A percentile compares a stretch with the other conserved stretches of the same genome.
Conservation (phyloP, 2,329 filamentous ascomycete species). For the Colletotrichum cuscutae region DNA sequence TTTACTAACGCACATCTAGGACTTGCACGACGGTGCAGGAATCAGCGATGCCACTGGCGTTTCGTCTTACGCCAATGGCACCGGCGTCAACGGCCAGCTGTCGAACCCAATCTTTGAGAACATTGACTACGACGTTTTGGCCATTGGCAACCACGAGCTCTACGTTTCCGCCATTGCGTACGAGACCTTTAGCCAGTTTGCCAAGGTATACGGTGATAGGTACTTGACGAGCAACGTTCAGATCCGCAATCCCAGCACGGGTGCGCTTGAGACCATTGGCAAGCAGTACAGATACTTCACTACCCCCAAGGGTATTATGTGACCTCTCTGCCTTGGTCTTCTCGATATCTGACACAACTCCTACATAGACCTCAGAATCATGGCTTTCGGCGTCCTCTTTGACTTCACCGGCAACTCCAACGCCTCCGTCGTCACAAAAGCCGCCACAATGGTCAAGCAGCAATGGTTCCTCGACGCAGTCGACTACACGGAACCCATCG, state of each 20-base stretch:
- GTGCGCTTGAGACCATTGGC: slow-evolving; percentile 53
- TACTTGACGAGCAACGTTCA: slow-evolving; percentile 59
- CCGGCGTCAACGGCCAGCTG: slow-evolving; percentile 60
- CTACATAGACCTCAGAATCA: slow-evolving; percentile 47
- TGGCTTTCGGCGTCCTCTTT: slow-evolving; percentile 57
- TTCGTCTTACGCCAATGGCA: slow-evolving; percentile 22
- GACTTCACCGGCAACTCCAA: slow-evolving; percentile 68
- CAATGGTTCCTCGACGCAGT: slow-evolving; percentile 70
- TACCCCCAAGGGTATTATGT: slow-evolving; percentile 45
- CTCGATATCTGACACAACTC: not conserved
- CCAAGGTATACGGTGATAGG: slow-evolving; percentile 61
- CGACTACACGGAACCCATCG: slow-evolving; percentile 63
- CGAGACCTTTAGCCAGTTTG: slow-evolving; percentile 69
- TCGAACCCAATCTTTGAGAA: slow-evolving; percentile 59
- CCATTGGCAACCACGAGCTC: slow-evolving; percentile 71
- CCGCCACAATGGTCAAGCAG: slow-evolving; percentile 61
- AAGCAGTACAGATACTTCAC: slow-evolving; percentile 57
- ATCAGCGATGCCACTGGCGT: slow-evolving; percentile 66
- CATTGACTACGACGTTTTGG: slow-evolving; percentile 54
- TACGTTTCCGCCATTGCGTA: slow-evolving; percentile 71
- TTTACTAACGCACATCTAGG: slow-evolving; percentile 44
- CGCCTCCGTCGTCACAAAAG: slow-evolving; percentile 68
- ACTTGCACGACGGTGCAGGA: slow-evolving; percentile 74
- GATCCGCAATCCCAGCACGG: slow-evolving; percentile 50
- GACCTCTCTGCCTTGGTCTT: not conserved